Evolutionary conservation across 2,329 filamentous ascomycete genomes (phyloP).

Genomic region (Neopestalotiopsis sp.): DNA sequence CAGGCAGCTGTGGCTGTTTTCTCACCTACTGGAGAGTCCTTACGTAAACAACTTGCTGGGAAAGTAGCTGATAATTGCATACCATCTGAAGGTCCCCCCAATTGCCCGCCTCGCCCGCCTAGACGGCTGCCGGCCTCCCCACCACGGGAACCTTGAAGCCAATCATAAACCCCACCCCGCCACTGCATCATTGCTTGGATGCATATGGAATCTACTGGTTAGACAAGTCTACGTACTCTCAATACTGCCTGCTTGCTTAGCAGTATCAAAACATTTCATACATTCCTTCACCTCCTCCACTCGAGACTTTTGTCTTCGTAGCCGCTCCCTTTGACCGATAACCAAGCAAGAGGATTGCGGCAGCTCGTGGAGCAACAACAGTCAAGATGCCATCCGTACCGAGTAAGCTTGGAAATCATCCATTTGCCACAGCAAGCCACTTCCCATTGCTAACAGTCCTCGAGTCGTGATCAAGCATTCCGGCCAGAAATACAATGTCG

Average conservation of each 20-base stretch:
- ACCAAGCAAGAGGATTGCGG: not conserved
- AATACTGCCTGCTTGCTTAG: constrained; percentile 13
- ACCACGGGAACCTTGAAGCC: constrained; percentile 2
- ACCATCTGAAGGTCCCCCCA: not conserved
- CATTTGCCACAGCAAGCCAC: not conserved
- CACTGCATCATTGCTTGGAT: constrained; percentile 13
- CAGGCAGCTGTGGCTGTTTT: not conserved
- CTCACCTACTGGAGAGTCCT: not conserved
- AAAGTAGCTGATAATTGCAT: no score
- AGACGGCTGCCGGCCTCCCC: not conserved
- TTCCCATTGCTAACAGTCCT: constrained; percentile 9
- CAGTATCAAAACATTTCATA: not conserved
- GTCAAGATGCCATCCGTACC: constrained; percentile 35
- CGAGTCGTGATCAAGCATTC: constrained; percentile 92
- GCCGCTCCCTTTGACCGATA: not conserved
- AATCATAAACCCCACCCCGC: constrained; percentile 11
- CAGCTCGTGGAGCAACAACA: not conserved
- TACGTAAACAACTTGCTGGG: not conserved
- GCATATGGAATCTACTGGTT: constrained; percentile 10
- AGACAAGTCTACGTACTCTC: constrained; percentile 10
- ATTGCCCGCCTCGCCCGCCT: not conserved
- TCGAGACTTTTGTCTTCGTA: not conserved
- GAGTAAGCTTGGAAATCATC: constrained; percentile 25
- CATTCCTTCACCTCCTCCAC: not conserved
- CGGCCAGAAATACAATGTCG: constrained; percentile 93